Evolutionary conservation across 345 rosid species (phyloP).

Genomic region (Erysimum cheiranthoides): DNA sequence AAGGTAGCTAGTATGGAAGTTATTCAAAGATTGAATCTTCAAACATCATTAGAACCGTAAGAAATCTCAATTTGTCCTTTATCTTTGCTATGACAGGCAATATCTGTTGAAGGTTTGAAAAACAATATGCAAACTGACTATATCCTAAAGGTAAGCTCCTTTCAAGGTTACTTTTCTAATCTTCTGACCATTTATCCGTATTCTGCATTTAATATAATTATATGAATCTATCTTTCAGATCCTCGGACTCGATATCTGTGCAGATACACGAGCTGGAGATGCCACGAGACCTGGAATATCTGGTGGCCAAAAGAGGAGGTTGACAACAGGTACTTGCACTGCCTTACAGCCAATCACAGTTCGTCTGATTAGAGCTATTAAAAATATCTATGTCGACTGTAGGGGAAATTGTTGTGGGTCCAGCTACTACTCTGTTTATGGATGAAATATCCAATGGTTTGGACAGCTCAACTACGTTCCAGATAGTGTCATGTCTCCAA

Average conservation of each 20-base stretch:
- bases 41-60: background rate
- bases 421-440: constrained; percentile 59
- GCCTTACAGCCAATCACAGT: constrained; percentile 3
- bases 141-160: constrained; percentile 48
- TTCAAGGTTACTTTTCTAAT: background rate
- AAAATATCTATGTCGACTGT: background rate
- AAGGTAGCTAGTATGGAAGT: constrained; percentile 64
- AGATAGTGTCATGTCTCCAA: constrained; percentile 57
- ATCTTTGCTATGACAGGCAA: constrained; percentile 45
- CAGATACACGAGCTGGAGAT: constrained; percentile 51
- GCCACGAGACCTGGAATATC: constrained; percentile 54
- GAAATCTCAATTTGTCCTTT: background rate
- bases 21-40: background rate
- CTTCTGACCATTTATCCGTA: background rate
- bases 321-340: constrained; percentile 48
- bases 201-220: background rate
- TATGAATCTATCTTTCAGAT: constrained; percentile 42
- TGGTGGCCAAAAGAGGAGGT: constrained; percentile 57
- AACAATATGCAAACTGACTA: constrained; percentile 58
- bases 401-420: constrained; percentile 68
- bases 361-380: background rate
- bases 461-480: constrained; percentile 69
- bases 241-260: constrained; percentile 56
- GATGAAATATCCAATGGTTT: constrained; percentile 68
- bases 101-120: constrained; percentile 48